Evolutionary conservation across 208 protist species (phyloP).

Genomic region (Leishmania tarentolae): DNA sequence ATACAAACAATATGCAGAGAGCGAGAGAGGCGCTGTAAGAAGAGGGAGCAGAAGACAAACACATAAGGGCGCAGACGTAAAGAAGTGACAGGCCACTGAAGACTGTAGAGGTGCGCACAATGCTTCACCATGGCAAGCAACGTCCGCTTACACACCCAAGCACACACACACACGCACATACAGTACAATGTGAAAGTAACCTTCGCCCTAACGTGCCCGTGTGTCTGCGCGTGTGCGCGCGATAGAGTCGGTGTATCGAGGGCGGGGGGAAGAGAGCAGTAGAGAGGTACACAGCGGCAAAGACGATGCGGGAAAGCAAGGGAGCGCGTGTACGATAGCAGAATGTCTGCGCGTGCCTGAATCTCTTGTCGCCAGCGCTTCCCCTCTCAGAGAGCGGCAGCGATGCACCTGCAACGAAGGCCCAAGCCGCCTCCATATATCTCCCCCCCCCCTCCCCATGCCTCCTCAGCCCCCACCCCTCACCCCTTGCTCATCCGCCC

Average conservation of each 20-base stretch:
- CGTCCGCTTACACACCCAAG: conserved; percentile 5
- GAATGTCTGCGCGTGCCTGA: background rate
- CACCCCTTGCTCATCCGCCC: too few species aligned
- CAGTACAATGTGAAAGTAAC: background rate
- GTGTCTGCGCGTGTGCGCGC: background rate
- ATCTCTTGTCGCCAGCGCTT: background rate
- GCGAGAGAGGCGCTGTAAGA: too few species aligned
- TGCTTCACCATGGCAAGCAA: background rate
- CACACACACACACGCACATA: background rate
- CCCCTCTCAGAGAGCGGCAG: background rate
- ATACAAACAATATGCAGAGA: too few species aligned
- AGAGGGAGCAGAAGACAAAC: too few species aligned
- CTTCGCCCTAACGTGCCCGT: background rate
- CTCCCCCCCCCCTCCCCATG: too few species aligned
- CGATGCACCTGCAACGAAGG: background rate
- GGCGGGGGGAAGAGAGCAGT: background rate
- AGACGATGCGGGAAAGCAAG: background rate
- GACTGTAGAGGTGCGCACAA: background rate
- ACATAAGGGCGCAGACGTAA: background rate
- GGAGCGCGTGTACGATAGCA: background rate
- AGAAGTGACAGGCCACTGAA: background rate
- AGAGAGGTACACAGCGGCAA: conserved; percentile 14
- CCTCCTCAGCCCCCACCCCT: background rate
- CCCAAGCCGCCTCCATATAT: background rate
- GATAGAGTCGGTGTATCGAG: background rate